These are phyloP conservation scores for Heterococcus sp. DNA, from an alignment of 108 stramenopile species.

Conservation along the genomic window DNA sequence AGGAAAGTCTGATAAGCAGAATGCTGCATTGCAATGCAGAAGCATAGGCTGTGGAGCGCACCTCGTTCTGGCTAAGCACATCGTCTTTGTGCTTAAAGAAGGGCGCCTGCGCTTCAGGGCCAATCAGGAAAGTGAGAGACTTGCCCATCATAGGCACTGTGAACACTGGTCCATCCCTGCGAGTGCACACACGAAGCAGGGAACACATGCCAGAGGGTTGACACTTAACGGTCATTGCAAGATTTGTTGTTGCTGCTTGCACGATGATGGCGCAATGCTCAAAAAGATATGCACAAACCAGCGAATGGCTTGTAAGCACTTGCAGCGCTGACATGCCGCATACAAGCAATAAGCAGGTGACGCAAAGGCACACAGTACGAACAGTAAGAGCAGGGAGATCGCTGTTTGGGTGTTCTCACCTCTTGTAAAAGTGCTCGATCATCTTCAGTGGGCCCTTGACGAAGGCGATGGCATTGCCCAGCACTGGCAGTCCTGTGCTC, in stretches of 20 bases:
- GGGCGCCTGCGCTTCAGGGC: constrained; percentile 87
- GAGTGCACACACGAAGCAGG: not conserved
- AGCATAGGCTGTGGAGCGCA: too few relatives aligned
- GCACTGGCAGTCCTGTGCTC: constrained; percentile 22
- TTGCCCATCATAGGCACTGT: constrained; percentile 85
- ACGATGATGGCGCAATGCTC: not conserved
- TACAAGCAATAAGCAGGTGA: not conserved
- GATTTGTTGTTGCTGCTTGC: not conserved
- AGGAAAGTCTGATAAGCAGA: too few relatives aligned
- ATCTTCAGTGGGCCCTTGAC: constrained; percentile 39
- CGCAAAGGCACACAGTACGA: not conserved
- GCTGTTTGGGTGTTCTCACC: constrained; percentile 1
- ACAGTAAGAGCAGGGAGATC: not conserved
- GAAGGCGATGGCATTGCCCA: constrained; percentile 44
- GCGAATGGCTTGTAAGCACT: not conserved
- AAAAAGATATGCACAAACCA: not conserved
- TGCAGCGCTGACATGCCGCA: not conserved
- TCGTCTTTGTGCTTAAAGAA: constrained; percentile 93
- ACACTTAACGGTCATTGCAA: not conserved
- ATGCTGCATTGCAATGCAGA: not conserved
- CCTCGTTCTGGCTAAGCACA: constrained; percentile 80
- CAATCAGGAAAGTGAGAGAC: constrained; percentile 92
- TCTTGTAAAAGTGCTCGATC: constrained; percentile 50
- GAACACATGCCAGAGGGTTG: not conserved
- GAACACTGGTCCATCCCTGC: constrained; percentile 82